phyloP scores from a whole-genome alignment of 148 eudicot species.

The Chenopodium album region DNA sequence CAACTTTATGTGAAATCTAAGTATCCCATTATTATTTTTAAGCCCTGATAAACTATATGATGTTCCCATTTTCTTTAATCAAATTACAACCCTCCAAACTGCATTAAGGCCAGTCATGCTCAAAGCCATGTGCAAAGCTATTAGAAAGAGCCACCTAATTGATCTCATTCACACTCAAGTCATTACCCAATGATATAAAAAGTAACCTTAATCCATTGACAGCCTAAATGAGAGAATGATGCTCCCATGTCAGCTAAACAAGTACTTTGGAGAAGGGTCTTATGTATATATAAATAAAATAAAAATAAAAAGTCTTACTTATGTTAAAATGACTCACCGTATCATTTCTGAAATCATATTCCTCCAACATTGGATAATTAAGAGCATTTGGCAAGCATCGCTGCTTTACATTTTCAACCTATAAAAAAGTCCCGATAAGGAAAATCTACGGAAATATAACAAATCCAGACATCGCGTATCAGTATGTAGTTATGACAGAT shows the following conservation, averaged over 20 bases:
- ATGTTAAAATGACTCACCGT: constrained; percentile 49
- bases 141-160: not conserved
- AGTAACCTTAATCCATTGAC: not conserved
- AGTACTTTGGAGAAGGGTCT: not conserved
- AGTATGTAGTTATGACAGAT: not conserved
- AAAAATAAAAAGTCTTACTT: not conserved
- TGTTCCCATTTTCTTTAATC: not conserved
- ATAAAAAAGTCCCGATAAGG: not conserved
- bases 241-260: not conserved
- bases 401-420: constrained; percentile 98
- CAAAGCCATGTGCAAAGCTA: not conserved
- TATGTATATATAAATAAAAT: not conserved
- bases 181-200: not conserved
- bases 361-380: constrained; percentile 98
- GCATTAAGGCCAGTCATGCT: not conserved
- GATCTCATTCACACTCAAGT: not conserved
- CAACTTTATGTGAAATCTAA: not conserved
- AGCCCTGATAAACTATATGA: not conserved
- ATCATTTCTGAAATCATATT: constrained; percentile 96
- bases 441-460: not conserved
- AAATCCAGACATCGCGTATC: not conserved
- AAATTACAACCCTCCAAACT: not conserved
- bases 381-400: constrained; percentile 92
- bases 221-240: not conserved
- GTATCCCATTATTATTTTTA: not conserved